These are phyloP conservation scores for Albugo candida DNA, from an alignment of 352 stramenopile genomes.

Conservation along the genomic window DNA sequence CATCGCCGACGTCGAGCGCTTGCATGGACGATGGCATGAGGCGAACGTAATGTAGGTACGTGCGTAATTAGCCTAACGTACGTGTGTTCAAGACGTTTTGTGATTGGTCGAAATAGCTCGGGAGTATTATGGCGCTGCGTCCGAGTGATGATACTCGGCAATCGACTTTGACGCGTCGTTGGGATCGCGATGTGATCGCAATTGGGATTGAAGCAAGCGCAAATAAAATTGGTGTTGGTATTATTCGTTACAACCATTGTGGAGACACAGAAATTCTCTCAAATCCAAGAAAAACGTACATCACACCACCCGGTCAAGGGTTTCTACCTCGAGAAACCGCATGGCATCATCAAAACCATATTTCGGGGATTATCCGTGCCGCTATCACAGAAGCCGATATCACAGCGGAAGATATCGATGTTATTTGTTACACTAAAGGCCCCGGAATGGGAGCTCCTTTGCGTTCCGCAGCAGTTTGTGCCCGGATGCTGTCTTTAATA, in stretches of 20 bases:
- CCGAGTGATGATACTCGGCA: no score
- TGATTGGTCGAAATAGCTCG: no score
- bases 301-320: constrained; percentile 91
- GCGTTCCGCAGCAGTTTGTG: constrained; percentile 87
- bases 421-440: constrained; percentile 90
- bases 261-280: constrained; percentile 87
- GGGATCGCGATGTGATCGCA: constrained; percentile 56
- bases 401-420: constrained; percentile 70
- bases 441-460: constrained; percentile 98
- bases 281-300: constrained; percentile 99
- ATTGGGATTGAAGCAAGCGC: constrained; percentile 97
- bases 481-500: constrained; percentile 86
- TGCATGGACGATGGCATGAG: constrained; percentile 11
- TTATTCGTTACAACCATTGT: constrained; percentile 48
- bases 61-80: no score
- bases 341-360: constrained; percentile 97
- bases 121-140: no score
- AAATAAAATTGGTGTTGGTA: constrained; percentile 93
- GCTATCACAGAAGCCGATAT: constrained; percentile 87
- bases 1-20: constrained; percentile 23
- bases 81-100: no score
- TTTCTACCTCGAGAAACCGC: constrained; percentile 97
- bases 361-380: constrained; percentile 86
- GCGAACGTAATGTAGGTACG: no score
- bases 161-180: no score